phyloP scores from a whole-genome alignment of 2,329 filamentous ascomycete species.

The Rhinocladiella mackenziei region DNA sequence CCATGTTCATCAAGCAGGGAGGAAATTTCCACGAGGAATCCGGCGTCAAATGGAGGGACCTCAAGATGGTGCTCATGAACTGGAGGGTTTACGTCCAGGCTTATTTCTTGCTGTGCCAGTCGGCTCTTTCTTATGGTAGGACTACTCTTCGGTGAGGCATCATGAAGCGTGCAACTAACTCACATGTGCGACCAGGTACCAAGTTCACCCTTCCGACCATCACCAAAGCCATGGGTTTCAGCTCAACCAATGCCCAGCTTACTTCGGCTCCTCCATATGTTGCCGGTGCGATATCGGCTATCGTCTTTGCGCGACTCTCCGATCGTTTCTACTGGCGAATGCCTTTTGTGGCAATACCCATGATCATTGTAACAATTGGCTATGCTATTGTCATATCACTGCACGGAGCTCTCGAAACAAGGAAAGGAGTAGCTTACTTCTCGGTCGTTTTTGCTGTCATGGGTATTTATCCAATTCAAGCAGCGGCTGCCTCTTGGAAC shows the following conservation, averaged over 20 bases:
- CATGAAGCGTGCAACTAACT: background rate
- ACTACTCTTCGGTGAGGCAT: background rate
- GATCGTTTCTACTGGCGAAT: slow-evolving; percentile 34
- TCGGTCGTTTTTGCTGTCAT: slow-evolving; percentile 28
- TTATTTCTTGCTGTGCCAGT: slow-evolving; percentile 24
- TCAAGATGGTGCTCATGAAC: slow-evolving; percentile 45
- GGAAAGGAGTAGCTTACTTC: slow-evolving; percentile 29
- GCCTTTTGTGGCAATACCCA: slow-evolving; percentile 32
- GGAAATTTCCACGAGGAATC: slow-evolving; percentile 11
- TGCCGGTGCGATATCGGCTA: slow-evolving; percentile 34
- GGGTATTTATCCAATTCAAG: slow-evolving; percentile 31
- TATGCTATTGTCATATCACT: slow-evolving; percentile 21
- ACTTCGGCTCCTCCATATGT: slow-evolving; percentile 73
- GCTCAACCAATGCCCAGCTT: slow-evolving; percentile 62
- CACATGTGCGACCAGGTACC: slow-evolving; percentile 12
- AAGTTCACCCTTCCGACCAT: slow-evolving; percentile 68
- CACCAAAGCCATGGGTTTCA: slow-evolving; percentile 59
- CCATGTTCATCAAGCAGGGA: slow-evolving; percentile 19
- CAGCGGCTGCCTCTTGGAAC: slow-evolving; percentile 30
- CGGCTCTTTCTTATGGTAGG: slow-evolving; percentile 11
- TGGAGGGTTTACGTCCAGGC: slow-evolving; percentile 44
- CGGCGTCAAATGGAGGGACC: slow-evolving; percentile 40
- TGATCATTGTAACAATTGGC: background rate
- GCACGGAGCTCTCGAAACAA: slow-evolving; percentile 24
- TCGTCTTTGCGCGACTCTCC: slow-evolving; percentile 31